These are phyloP conservation scores for Zasmidium angulare DNA, from an alignment of 2,329 filamentous ascomycete species.

Conservation along the genomic window DNA sequence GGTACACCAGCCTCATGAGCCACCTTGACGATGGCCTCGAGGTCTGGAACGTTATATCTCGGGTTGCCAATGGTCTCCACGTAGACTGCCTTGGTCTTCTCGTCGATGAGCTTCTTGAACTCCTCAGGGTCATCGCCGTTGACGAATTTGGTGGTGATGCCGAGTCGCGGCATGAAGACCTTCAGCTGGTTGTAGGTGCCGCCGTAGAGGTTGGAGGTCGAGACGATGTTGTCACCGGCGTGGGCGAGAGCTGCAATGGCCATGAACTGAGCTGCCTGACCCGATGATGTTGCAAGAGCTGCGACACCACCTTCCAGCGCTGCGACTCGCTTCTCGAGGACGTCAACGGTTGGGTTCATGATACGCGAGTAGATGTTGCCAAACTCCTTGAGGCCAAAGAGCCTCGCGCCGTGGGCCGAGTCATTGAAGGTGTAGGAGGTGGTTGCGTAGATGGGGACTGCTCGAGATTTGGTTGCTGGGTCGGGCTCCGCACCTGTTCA, in stretches of 20 bases:
- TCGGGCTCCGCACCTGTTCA: slow-evolving; percentile 72
- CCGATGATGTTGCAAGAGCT: slow-evolving; percentile 79
- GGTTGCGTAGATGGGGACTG: slow-evolving; percentile 93
- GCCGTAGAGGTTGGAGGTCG: slow-evolving; percentile 87
- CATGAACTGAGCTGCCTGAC: slow-evolving; percentile 92
- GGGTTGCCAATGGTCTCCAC: slow-evolving; percentile 94
- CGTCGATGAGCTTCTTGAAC: slow-evolving; percentile 80
- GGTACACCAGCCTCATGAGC: slow-evolving; percentile 67
- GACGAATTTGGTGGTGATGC: slow-evolving; percentile 85
- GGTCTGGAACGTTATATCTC: slow-evolving; percentile 87
- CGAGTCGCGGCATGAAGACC: slow-evolving; percentile 81
- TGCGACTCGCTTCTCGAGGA: slow-evolving; percentile 95
- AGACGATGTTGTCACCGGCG: slow-evolving; percentile 88
- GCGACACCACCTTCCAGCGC: slow-evolving; percentile 90
- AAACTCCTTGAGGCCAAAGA: slow-evolving; percentile 95
- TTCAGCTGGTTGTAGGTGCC: slow-evolving; percentile 98
- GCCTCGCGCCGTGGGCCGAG: slow-evolving; percentile 88
- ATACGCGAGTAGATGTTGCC: slow-evolving; percentile 98
- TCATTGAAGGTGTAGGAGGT: slow-evolving; percentile 93
- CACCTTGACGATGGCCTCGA: slow-evolving; percentile 79
- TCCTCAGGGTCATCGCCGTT: slow-evolving; percentile 76
- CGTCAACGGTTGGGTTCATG: slow-evolving; percentile 93
- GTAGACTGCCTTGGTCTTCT: slow-evolving; percentile 89
- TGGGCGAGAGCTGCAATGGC: slow-evolving; percentile 80
- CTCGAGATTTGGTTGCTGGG: slow-evolving; percentile 77